These are phyloP conservation scores for Letharia lupina DNA, from an alignment of 495 filamentous ascomycete genomes.

Conservation along the genomic window DNA sequence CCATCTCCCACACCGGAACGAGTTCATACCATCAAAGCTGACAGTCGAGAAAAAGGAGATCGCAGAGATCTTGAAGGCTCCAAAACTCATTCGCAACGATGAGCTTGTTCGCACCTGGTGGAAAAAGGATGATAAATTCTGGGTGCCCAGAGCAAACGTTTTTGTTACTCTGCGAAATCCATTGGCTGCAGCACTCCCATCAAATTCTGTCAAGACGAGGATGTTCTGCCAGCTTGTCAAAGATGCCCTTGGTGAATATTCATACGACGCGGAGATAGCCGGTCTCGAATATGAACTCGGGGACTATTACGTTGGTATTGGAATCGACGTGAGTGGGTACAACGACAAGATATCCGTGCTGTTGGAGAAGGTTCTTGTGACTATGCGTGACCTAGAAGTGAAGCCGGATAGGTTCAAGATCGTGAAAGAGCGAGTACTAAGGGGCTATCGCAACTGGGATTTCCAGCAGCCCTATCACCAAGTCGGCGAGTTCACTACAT, in stretches of 20 bases:
- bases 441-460: constrained; percentile 76
- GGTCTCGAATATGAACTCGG: constrained; percentile 77
- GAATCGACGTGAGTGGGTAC: constrained; percentile 78
- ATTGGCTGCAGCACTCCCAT: constrained; percentile 65
- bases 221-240: constrained; percentile 82
- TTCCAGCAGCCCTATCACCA: constrained; percentile 83
- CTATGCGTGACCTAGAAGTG: constrained; percentile 77
- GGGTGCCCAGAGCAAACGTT: constrained; percentile 91
- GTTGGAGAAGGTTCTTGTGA: constrained; percentile 79
- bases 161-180: constrained; percentile 74
- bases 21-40: constrained; percentile 90
- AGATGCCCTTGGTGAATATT: constrained; percentile 87
- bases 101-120: constrained; percentile 80
- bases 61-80: constrained; percentile 60
- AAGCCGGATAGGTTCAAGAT: constrained; percentile 80
- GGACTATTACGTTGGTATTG: constrained; percentile 61
- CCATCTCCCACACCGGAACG: constrained; percentile 86
- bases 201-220: constrained; percentile 64
- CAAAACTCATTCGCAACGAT: constrained; percentile 83
- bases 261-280: constrained; percentile 92
- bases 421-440: constrained; percentile 74
- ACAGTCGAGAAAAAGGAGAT: constrained; percentile 92
- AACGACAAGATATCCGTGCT: constrained; percentile 93
- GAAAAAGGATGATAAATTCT: constrained; percentile 98
- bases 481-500: constrained; percentile 74